Percentiles rank a stretch among this genome's conserved stretches.
phyloP scores from a whole-genome alignment of 208 protist genomes.

The Kentomonas sorsogonicus region DNA sequence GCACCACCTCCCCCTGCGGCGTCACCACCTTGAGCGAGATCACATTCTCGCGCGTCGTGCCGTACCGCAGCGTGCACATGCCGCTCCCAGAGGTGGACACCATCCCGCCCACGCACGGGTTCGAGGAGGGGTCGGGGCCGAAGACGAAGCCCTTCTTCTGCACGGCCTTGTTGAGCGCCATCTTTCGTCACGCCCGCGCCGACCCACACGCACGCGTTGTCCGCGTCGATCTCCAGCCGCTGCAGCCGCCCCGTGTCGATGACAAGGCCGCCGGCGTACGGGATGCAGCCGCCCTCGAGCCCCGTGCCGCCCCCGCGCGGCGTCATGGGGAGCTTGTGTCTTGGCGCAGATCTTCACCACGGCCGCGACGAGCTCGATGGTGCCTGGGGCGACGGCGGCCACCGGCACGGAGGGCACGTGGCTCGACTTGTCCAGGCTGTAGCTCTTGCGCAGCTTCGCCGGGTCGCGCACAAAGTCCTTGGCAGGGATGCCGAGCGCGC shows the following conservation, averaged over 20 bases:
- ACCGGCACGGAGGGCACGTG: conserved; percentile 15
- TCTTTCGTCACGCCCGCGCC: conserved; percentile 41
- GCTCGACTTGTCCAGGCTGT: conserved; percentile 20
- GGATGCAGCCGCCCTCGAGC: conserved; percentile 34
- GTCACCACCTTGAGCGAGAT: conserved; percentile 40
- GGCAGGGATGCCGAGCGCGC: conserved; percentile 3
- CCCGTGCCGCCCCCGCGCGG: conserved; percentile 31
- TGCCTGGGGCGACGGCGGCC: conserved; percentile 16
- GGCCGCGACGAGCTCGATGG: background rate
- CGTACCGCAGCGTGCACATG: conserved; percentile 56
- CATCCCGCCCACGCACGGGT: conserved; percentile 58
- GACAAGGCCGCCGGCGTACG: conserved; percentile 32
- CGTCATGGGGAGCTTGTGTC: background rate
- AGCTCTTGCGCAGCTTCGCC: conserved; percentile 14
- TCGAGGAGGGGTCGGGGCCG: conserved; percentile 33
- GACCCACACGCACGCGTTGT: conserved; percentile 34
- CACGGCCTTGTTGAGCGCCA: conserved; percentile 23
- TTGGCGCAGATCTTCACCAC: background rate
- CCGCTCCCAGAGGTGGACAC: conserved; percentile 41
- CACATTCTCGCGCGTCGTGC: conserved; percentile 66
- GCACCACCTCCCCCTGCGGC: conserved; percentile 28
- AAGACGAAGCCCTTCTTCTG: conserved; percentile 26
- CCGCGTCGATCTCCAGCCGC: conserved; percentile 23
- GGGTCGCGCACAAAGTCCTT: conserved; percentile 16
- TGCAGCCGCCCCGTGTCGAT: conserved; percentile 28